Conservation (phyloP, 2,329 filamentous ascomycete genomes). For the Metarhizium brunneum region DNA sequence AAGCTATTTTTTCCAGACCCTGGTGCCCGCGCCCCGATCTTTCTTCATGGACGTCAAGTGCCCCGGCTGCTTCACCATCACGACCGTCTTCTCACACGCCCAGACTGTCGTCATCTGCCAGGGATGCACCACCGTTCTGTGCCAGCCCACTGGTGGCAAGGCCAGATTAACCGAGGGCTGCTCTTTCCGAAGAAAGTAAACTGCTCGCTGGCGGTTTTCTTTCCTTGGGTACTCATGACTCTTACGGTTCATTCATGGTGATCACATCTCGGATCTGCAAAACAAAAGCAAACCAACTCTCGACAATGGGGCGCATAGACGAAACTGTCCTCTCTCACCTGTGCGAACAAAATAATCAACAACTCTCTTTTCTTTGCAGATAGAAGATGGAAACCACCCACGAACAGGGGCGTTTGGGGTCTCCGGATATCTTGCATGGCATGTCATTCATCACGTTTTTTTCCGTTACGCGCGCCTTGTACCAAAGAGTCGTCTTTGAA, state of each 20-base stretch:
- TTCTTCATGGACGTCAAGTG: constrained; percentile 99
- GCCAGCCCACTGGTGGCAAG: constrained; percentile 99
- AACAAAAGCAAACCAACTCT: constrained; percentile 40
- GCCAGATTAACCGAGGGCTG: constrained; percentile 98
- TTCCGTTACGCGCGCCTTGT: constrained; percentile 34
- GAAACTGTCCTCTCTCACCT: constrained; percentile 19
- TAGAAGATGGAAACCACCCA: constrained; percentile 60
- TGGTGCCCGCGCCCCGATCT: constrained; percentile 92
- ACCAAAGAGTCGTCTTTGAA: constrained; percentile 35
- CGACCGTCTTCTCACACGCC: constrained; percentile 99
- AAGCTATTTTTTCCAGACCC: constrained; percentile 46
- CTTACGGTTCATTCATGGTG: constrained; percentile 40
- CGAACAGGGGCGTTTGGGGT: constrained; percentile 62
- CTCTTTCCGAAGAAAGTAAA: constrained; percentile 99
- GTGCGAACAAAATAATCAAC: constrained; percentile 1
- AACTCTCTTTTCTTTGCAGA: constrained; percentile 42
- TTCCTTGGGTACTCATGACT: constrained; percentile 40
- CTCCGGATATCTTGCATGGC: constrained; percentile 75
- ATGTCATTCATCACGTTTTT: constrained; percentile 37
- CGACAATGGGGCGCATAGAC: constrained; percentile 41
- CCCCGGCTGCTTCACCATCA: constrained; percentile 99
- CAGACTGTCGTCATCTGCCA: constrained; percentile 99
- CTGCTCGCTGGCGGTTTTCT: constrained; percentile 35
- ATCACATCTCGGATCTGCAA: constrained; percentile 50
- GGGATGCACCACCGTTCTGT: constrained; percentile 98